Evolutionary conservation across 768 basidiomycete species (phyloP).

Genomic region (Hericium erinaceus): DNA sequence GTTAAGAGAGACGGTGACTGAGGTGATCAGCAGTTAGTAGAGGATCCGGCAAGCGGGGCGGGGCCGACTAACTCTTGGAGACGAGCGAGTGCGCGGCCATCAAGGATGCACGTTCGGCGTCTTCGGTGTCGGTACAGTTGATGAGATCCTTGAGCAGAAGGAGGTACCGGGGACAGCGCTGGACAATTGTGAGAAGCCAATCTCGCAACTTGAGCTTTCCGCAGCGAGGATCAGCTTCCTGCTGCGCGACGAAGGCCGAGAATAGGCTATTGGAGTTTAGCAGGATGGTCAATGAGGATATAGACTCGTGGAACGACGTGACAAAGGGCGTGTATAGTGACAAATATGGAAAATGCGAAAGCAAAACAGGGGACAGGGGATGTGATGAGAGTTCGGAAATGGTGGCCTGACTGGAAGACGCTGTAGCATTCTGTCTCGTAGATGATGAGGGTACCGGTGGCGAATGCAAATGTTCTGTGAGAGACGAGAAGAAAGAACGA

Average conservation of each 20-base stretch:
- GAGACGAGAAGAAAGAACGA: slow-evolving; percentile 58
- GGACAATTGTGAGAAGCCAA: slow-evolving; percentile 82
- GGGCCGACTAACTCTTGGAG: slow-evolving; percentile 53
- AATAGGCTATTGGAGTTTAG: slow-evolving; percentile 48
- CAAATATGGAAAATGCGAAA: slow-evolving; percentile 81
- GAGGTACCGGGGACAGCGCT: slow-evolving; percentile 81
- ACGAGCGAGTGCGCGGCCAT: slow-evolving; percentile 54
- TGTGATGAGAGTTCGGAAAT: slow-evolving; percentile 10
- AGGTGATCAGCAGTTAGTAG: background rate
- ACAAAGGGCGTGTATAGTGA: slow-evolving; percentile 83
- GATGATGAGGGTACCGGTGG: background rate
- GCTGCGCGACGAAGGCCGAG: slow-evolving; percentile 49
- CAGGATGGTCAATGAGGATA: slow-evolving; percentile 49
- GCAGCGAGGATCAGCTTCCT: slow-evolving; percentile 63
- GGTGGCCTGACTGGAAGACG: background rate
- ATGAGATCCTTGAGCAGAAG: slow-evolving; percentile 78
- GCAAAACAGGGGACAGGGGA: slow-evolving; percentile 49
- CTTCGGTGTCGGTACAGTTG: slow-evolving; percentile 49
- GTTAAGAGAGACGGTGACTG: slow-evolving; percentile 74
- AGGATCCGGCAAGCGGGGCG: background rate
- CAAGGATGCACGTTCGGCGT: slow-evolving; percentile 59
- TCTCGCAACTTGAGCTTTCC: slow-evolving; percentile 70
- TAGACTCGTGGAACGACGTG: slow-evolving; percentile 62
- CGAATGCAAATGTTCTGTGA: slow-evolving; percentile 36
- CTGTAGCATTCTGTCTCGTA: background rate